Conservation (phyloP, 2,329 filamentous ascomycete species). For the Colletotrichum tanaceti region DNA sequence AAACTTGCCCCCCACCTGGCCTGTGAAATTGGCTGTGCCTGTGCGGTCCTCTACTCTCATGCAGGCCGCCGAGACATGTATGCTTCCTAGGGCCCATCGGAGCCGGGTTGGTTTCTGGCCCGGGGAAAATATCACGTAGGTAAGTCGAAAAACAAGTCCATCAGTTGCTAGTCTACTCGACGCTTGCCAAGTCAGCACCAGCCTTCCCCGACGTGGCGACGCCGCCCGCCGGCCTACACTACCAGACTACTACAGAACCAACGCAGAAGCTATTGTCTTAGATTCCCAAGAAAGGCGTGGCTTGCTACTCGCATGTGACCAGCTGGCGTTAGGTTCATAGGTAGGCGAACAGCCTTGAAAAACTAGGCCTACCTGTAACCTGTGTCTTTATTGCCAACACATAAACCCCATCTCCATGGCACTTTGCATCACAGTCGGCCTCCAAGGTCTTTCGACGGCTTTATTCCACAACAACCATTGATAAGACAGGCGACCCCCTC, state of each 20-base stretch:
- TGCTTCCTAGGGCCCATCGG: background rate
- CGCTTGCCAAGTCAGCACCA: constrained; percentile 10
- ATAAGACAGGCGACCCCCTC: background rate
- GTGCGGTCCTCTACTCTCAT: too few species aligned
- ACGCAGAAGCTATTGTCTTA: background rate
- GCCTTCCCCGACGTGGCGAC: background rate
- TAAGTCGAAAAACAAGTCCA: background rate
- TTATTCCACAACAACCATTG: background rate
- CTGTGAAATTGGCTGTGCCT: background rate
- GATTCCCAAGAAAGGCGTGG: background rate
- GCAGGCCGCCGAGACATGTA: background rate
- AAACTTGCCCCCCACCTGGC: background rate
- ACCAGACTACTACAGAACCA: too few species aligned
- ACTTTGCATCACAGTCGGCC: background rate
- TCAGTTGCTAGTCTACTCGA: background rate
- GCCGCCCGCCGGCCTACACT: too few species aligned
- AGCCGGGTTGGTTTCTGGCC: background rate
- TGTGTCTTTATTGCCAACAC: constrained; percentile 3
- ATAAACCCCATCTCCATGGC: background rate
- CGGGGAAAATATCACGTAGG: background rate
- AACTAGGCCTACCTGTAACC: too few species aligned
- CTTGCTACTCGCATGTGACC: constrained; percentile 3
- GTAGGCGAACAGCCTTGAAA: background rate
- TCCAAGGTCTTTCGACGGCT: background rate
- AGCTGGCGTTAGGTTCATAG: background rate